Evolutionary conservation across 257 asterid genomes (phyloP).

Genomic region (Misopates orontium): DNA sequence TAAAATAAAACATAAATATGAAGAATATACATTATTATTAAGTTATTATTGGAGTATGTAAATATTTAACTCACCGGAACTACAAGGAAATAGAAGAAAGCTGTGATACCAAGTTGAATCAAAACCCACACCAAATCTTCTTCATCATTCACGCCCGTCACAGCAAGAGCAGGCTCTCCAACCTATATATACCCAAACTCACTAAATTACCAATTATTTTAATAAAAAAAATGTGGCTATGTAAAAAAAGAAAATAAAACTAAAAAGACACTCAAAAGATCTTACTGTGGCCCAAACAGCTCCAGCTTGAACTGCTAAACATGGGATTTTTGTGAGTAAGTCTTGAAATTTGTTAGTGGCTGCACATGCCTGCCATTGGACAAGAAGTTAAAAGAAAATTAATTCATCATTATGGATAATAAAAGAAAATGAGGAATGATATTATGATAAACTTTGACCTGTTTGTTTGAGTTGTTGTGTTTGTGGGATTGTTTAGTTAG

Average conservation of each 20-base stretch:
- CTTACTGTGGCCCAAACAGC: constrained; percentile 60
- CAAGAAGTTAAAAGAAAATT: constrained; percentile 5
- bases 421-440: neutral
- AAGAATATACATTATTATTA: no score
- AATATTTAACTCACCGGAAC: constrained; percentile 53
- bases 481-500: constrained; percentile 24
- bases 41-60: no score
- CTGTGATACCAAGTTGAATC: constrained; percentile 66
- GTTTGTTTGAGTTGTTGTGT: constrained; percentile 18
- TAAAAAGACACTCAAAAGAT: no score
- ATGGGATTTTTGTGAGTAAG: constrained; percentile 31
- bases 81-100: constrained; percentile 72
- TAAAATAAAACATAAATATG: neutral
- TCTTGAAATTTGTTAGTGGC: constrained; percentile 25
- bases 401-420: neutral
- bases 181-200: constrained; percentile 38
- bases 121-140: constrained; percentile 58
- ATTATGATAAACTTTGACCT: constrained; percentile 22
- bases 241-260: no score
- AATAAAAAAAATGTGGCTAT: no score
- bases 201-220: no score
- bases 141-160: constrained; percentile 65
- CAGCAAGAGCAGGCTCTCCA: constrained; percentile 68
- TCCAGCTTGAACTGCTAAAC: constrained; percentile 60
- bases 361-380: constrained; percentile 31